Base-by-base conservation (phyloP, 2,329 filamentous ascomycete genomes). In the Colletotrichum lini region DNA sequence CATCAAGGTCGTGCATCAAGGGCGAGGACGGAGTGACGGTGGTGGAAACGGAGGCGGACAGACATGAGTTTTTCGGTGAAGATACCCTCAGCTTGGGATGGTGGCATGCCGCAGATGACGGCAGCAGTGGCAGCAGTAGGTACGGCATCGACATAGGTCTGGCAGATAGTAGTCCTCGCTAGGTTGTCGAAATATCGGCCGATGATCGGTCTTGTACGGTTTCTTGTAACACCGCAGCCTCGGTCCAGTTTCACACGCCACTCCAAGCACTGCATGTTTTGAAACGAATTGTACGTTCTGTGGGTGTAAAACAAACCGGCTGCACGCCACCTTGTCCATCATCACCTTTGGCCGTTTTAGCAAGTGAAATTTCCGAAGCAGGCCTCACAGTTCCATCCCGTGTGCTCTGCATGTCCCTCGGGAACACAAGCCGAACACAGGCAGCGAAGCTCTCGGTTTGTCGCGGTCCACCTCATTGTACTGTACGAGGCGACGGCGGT, bases 241-340 rank as follows among this genome's bases (percentile, higher is more conserved):
- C 50, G 50, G 59, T 45, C 50, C 21, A 64, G 65, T 68, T 68
- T 64, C 59, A 52, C 23, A 38, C n/a, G n/a, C 1, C 1, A 38
- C 40, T 21, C 3, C 38, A 52, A n/a, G n/a, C 56, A 30, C 35
- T 26, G 8, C 38, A 18, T 10, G 18, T 23, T 13, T 1, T 66
- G 23, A 57, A 68, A 49, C 42, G 13, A 16, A 4, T n/a, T 26
- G 30, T 35, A 35, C 45, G 1, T 8, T 9, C 1, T 44, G 4
- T 16, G 12, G 42, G 2, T 4, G 42, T 16, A 44, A 44, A 16
- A 44, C 42, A 35, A 2, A 2, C 30, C 13, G 7, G 42, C 42
- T 44, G 42, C 9, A 38, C 9, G 35, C 35, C 35, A 38, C 35
- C 35, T 38, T 2, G 30, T 9, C 8, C 30, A 35, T 30, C 30